These are phyloP conservation scores for Paspalum vaginatum DNA, from an alignment of 176 grass and related monocot genomes.

Conservation along the genomic window DNA sequence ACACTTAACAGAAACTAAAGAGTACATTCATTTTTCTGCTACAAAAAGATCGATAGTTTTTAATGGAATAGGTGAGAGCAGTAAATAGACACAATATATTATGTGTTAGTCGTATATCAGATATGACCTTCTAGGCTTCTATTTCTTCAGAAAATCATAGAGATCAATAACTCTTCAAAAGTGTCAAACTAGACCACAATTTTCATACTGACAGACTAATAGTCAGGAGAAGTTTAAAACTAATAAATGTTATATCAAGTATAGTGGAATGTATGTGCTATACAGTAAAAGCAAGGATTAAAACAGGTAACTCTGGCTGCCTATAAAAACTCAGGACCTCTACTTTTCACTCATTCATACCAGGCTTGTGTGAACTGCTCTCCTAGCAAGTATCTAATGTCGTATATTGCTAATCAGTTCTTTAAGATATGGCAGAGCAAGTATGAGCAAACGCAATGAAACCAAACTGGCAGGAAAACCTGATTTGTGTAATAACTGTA, in stretches of 20 bases:
- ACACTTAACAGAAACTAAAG: too few relatives aligned
- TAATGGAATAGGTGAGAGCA: too few relatives aligned
- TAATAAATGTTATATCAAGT: background rate
- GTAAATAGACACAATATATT: too few relatives aligned
- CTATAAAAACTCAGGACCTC: background rate
- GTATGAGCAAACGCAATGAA: background rate
- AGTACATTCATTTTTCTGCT: too few relatives aligned
- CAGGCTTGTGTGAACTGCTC: background rate
- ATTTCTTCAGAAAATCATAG: background rate
- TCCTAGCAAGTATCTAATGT: background rate
- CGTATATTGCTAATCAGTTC: background rate
- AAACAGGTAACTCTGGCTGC: background rate
- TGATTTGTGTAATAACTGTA: background rate
- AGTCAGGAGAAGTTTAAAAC: background rate
- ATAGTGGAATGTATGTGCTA: background rate
- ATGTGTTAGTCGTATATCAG: too few relatives aligned
- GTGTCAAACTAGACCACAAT: background rate
- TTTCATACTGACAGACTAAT: background rate
- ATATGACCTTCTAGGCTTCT: too few relatives aligned
- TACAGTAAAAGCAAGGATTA: background rate
- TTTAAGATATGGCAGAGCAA: background rate
- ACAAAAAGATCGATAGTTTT: too few relatives aligned
- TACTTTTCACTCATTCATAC: background rate
- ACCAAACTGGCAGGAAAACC: background rate
- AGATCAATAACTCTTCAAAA: background rate